phyloP scores from a whole-genome alignment of 2,329 filamentous ascomycete species.

The Didymella sp. region DNA sequence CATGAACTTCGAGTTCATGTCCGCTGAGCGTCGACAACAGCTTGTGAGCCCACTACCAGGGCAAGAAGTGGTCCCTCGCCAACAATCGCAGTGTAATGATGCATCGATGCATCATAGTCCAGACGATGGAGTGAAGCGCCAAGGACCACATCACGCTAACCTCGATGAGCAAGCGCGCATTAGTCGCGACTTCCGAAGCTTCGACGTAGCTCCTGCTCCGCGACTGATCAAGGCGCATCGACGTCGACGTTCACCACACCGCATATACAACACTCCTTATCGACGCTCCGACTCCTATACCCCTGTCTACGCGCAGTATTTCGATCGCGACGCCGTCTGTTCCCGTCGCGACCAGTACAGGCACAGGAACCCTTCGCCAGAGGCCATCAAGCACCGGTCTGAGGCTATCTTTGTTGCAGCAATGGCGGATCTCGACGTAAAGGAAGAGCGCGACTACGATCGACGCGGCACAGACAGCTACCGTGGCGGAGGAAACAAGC shows the following conservation, averaged over 20 bases:
- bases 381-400: constrained; percentile 20
- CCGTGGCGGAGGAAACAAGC: constrained; percentile 39
- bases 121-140: background rate
- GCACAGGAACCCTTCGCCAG: constrained; percentile 16
- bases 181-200: constrained; percentile 25
- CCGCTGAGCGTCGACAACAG: background rate
- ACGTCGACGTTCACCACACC: constrained; percentile 17
- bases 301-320: background rate
- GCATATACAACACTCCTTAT: constrained; percentile 12
- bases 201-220: constrained; percentile 24
- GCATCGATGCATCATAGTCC: constrained; percentile 6
- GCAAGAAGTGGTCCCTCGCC: background rate
- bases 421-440: constrained; percentile 43
- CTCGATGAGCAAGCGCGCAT: constrained; percentile 15
- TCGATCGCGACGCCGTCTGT: constrained; percentile 11
- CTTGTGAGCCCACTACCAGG: background rate
- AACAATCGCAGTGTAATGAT: background rate
- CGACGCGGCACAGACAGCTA: constrained; percentile 37
- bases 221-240: constrained; percentile 29
- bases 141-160: constrained; percentile 25
- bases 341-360: constrained; percentile 18
- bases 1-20: constrained; percentile 9
- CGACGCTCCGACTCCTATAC: constrained; percentile 5
- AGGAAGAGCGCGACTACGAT: constrained; percentile 39
- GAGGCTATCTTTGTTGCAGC: constrained; percentile 22